A percentile compares a stretch with the other conserved stretches of the same genome.
Conservation (phyloP, 2,329 filamentous ascomycete species). For the Penicillium sp. region DNA sequence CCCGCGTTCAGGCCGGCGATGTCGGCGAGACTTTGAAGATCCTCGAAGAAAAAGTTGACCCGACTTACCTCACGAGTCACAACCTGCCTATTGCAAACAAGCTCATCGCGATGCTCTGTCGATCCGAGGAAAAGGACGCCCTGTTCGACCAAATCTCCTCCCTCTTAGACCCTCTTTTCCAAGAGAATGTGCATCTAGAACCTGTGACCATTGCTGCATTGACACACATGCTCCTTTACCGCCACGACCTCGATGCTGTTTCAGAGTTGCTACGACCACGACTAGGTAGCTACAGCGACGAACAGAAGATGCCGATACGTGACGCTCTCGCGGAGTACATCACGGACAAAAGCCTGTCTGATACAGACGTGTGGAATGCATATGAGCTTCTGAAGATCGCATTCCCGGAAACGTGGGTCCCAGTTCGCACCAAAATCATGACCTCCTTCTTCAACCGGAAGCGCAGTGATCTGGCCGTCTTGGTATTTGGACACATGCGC, state of each 20-base stretch:
- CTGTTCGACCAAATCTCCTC: conserved; percentile 68
- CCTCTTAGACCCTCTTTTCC: conserved; percentile 70
- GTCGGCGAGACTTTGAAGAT: conserved; percentile 58
- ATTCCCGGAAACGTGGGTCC: conserved; percentile 62
- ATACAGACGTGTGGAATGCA: conserved; percentile 60
- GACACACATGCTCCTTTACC: conserved; percentile 69
- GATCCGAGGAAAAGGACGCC: conserved; percentile 50
- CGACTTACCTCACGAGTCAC: conserved; percentile 54
- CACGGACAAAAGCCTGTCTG: conserved; percentile 58
- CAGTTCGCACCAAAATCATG: conserved; percentile 71
- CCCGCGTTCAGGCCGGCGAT: conserved; percentile 70
- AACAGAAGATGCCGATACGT: conserved; percentile 66
- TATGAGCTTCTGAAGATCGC: conserved; percentile 59
- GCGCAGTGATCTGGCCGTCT: conserved; percentile 77
- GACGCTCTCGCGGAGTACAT: conserved; percentile 67
- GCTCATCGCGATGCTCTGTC: conserved; percentile 68
- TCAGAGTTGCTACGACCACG: conserved; percentile 77
- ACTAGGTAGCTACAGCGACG: conserved; percentile 36
- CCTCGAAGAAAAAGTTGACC: conserved; percentile 53
- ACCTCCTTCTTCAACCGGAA: conserved; percentile 72
- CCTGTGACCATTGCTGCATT: conserved; percentile 71
- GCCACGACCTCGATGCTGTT: conserved; percentile 73
- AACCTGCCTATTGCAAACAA: conserved; percentile 66
- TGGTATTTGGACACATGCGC: conserved; percentile 94
- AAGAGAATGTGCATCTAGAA: conserved; percentile 66